Conservation (phyloP, 108 stramenopile species). For the Conticribra guillardii region DNA sequence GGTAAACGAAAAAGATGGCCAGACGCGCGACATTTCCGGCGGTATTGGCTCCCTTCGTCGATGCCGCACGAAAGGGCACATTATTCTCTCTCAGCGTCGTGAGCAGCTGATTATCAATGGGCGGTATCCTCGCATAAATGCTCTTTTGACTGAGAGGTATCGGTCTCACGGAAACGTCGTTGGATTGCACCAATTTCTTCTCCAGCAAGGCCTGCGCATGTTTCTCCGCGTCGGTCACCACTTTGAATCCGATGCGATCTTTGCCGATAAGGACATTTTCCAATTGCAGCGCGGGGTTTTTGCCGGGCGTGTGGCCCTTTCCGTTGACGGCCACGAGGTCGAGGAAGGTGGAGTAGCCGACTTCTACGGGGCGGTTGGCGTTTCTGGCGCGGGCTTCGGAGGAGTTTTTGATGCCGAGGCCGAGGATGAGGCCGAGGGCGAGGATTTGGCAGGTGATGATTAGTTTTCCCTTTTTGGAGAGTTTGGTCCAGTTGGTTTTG, state of each 20-base stretch:
- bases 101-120: constrained; percentile 68
- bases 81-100: constrained; percentile 50
- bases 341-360: constrained; percentile 75
- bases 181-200: constrained; percentile 29
- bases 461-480: constrained; percentile 22
- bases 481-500: constrained; percentile 10
- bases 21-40: constrained; percentile 42
- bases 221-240: constrained; percentile 45
- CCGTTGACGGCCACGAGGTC: constrained; percentile 66
- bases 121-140: constrained; percentile 64
- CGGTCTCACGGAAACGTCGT: constrained; percentile 39
- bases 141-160: constrained; percentile 26
- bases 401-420: constrained; percentile 22
- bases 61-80: constrained; percentile 72
- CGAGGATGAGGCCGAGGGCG: constrained; percentile 21
- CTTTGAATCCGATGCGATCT: constrained; percentile 60
- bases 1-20: constrained; percentile 61
- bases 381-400: constrained; percentile 3
- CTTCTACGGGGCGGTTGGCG: constrained; percentile 61
- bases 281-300: constrained; percentile 46
- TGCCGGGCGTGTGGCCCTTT: constrained; percentile 38
- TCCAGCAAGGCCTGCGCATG: constrained; percentile 37
- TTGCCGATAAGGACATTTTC: constrained; percentile 66
- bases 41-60: constrained; percentile 48
- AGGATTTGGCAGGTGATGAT: constrained; percentile 24